Base-by-base conservation (phyloP, 108 stramenopile species). In the Phaeodactylum tricornutum region DNA sequence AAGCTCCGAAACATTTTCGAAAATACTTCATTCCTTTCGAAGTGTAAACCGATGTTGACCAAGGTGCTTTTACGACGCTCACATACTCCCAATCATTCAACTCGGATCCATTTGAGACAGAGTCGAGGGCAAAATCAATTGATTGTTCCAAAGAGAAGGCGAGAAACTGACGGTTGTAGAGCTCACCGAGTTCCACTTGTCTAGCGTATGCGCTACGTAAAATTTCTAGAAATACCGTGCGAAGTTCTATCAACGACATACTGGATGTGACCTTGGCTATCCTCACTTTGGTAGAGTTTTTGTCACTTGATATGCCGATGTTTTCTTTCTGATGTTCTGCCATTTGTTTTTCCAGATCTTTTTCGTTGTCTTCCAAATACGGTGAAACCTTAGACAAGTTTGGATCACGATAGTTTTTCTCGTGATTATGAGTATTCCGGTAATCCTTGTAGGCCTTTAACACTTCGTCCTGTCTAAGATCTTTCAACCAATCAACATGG, bases 401-500 rank as follows among this genome's bases (percentile, higher is more conserved):
- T n/a, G n/a, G n/a, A n/a, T n/a, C n/a, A n/a, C n/a, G n/a, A n/a
- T n/a, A n/a, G n/a, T n/a, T n/a, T n/a, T n/a, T n/a, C n/a, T n/a
- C n/a, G n/a, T n/a, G n/a, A n/a, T n/a, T n/a, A 17, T 43, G 15
- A 17, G 42, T 9, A 43, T 43, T 43, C 19, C 11, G 15, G 21
- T 43, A 16, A 20, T 20, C 12, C 12, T 11, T 9, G 39, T 75
- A 65, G 14, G 81, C 75, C 12, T 56, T 41, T 34, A 56, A n/a
- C 8, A 84, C 55, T 40, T 79, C 66, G 11, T 67, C 41, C 27
- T 45, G 40, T 0, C 69, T 67, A 26, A 81, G 44, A 44, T 81
- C 72, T 8, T 27, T 34, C 31, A 86, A 32, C 8, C 58, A 61
- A 0, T 77, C 72, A 9, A 81, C 57, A 33, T 80, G 76, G n/a